Evolutionary conservation across 768 basidiomycete species (phyloP).

Genomic region (Auriscalpium microsporum): DNA sequence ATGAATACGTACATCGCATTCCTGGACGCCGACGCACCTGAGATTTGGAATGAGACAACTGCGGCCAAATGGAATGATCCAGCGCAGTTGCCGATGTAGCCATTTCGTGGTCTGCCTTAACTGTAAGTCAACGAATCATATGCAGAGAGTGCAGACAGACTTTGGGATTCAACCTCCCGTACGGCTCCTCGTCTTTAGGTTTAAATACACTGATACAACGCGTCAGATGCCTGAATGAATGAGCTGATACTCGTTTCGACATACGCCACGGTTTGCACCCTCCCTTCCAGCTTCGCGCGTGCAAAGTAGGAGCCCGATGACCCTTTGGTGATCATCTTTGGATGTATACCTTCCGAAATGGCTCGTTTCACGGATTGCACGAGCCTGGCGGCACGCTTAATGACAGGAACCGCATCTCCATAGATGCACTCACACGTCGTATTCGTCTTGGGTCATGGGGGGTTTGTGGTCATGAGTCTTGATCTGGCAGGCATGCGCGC

Average conservation of each 20-base stretch:
- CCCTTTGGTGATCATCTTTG: constrained; percentile 86
- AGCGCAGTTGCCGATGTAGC: constrained; percentile 81
- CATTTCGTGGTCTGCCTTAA: constrained; percentile 72
- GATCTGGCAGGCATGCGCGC: constrained; percentile 28
- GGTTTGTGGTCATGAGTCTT: constrained; percentile 78
- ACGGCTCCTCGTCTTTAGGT: constrained; percentile 87
- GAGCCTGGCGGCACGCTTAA: constrained; percentile 32
- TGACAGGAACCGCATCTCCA: background rate
- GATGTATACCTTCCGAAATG: constrained; percentile 72
- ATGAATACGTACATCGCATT: background rate
- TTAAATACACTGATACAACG: constrained; percentile 64
- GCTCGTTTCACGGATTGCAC: constrained; percentile 59
- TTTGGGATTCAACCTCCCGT: constrained; percentile 83
- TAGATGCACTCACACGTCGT: constrained; percentile 48
- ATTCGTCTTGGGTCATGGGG: constrained; percentile 68
- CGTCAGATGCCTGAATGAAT: background rate
- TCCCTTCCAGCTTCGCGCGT: constrained; percentile 69
- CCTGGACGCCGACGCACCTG: constrained; percentile 36
- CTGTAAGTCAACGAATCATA: background rate
- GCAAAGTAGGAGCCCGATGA: constrained; percentile 90
- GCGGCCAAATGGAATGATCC: constrained; percentile 86
- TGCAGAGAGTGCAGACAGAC: constrained; percentile 24
- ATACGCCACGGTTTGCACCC: constrained; percentile 74
- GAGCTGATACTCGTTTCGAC: constrained; percentile 19
- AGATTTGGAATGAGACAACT: constrained; percentile 85